These are phyloP conservation scores for Sclerotinia spermophila DNA, from an alignment of 2,329 filamentous ascomycete species.

Conservation along the genomic window DNA sequence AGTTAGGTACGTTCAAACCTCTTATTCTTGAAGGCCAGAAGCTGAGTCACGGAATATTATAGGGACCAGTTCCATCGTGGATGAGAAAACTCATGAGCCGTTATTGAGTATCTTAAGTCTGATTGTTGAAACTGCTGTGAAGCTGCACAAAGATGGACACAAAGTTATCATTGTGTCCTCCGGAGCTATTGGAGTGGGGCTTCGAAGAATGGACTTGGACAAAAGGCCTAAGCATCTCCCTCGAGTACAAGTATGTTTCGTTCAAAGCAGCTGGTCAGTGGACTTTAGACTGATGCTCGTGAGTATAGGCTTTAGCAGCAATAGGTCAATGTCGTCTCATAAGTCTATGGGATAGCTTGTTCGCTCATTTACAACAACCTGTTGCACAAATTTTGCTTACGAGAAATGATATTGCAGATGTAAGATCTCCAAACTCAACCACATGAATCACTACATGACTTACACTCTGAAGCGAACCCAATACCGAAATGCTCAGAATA, in stretches of 20 bases:
- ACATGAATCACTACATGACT: constrained; percentile 22
- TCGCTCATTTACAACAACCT: constrained; percentile 81
- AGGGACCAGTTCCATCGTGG: constrained; percentile 99
- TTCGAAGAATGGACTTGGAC: constrained; percentile 84
- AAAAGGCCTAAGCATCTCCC: constrained; percentile 87
- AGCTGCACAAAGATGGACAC: constrained; percentile 84
- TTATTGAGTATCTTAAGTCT: constrained; percentile 84
- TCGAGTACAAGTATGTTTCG: constrained; percentile 64
- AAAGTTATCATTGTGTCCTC: constrained; percentile 95
- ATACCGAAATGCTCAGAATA: constrained; percentile 96
- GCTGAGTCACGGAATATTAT: constrained; percentile 16
- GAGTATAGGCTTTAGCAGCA: constrained; percentile 73
- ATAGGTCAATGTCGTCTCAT: constrained; percentile 95
- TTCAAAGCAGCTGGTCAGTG: not conserved
- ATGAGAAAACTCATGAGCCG: constrained; percentile 91
- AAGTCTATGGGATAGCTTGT: constrained; percentile 91
- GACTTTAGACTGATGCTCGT: not conserved
- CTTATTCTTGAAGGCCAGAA: not conserved
- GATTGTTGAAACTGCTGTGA: constrained; percentile 91
- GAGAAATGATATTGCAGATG: constrained; percentile 92
- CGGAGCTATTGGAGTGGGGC: constrained; percentile 89
- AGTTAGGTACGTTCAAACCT: constrained; percentile 50
- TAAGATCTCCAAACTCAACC: constrained; percentile 45
- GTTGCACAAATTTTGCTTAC: constrained; percentile 94
- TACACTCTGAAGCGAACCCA: constrained; percentile 63